These are phyloP conservation scores for Ascochyta lentis DNA, from an alignment of 2,329 filamentous ascomycete species.

Conservation along the genomic window DNA sequence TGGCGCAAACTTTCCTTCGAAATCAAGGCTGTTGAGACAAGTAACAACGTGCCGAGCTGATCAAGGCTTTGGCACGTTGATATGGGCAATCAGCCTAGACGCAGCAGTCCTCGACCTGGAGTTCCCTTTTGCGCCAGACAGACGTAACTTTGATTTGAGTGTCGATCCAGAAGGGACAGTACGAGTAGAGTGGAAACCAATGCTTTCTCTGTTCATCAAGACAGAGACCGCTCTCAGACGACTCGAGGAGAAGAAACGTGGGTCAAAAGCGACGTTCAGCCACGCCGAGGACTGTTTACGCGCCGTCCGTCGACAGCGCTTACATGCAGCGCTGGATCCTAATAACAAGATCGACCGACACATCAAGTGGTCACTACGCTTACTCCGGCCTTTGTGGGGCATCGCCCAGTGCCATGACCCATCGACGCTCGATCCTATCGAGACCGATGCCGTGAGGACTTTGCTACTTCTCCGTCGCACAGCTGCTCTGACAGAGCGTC, in stretches of 20 bases:
- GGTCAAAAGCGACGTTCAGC: conserved; percentile 28
- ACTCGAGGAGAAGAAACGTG: conserved; percentile 29
- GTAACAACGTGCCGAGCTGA: conserved; percentile 15
- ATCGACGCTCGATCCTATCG: conserved; percentile 20
- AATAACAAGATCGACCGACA: conserved; percentile 20
- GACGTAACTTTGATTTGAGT: conserved; percentile 15
- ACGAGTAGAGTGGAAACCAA: conserved; percentile 31
- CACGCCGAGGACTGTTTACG: conserved; percentile 40
- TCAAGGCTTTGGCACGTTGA: conserved; percentile 26
- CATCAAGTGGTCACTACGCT: conserved; percentile 32
- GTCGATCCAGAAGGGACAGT: conserved; percentile 16
- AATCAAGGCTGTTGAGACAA: conserved; percentile 1
- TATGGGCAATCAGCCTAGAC: conserved; percentile 39
- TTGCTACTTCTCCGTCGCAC: conserved; percentile 36
- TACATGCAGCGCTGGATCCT: conserved; percentile 25
- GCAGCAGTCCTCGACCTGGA: conserved; percentile 35
- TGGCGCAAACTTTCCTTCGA: background rate
- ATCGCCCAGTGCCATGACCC: conserved; percentile 15
- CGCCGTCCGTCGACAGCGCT: conserved; percentile 31
- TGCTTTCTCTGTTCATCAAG: conserved; percentile 34
- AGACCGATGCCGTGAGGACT: conserved; percentile 25
- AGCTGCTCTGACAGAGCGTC: conserved; percentile 21
- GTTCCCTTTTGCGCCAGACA: conserved; percentile 18
- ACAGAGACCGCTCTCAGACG: conserved; percentile 28
- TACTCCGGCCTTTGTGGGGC: conserved; percentile 33